Evolutionary conservation across 208 protist species (phyloP), one percentile per base, ranked within the genome.

Genomic region (Trypanosomatidae sp.): DNA sequence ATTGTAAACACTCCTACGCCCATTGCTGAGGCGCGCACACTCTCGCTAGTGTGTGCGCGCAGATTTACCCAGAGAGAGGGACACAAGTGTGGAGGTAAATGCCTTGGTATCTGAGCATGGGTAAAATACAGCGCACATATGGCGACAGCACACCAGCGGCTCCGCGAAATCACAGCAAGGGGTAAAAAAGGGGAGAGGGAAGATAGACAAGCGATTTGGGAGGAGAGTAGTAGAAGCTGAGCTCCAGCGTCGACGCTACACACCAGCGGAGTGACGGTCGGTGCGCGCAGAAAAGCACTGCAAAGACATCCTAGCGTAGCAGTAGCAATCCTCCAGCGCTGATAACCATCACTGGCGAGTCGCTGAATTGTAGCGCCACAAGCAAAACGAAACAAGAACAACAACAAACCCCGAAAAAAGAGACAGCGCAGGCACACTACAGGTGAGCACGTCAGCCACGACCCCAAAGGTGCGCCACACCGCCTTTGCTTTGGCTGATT

Each of bases 1-100:
- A 50, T 43, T 55, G 65, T 59, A 47, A 44, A 68, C 17, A 56
- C 25, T 8, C 65, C 72, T 3, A 49, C 36, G 25, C 72, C 72
- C 72, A 76, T 76, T 25, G 9, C 39, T 22, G 44, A 39, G 15
- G 25, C 43, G 10, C 44, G 41, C 25, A 39, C 33, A 12, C 41
- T 13, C 39, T 53, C 2, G 43, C 25, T 6, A 17, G 3, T 65
- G 25, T 13, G 39, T 46, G 39, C 36, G 36, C 36, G 22, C 22
- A 46, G 15, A 22, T 3, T 19, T 1, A 46, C 59, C 17, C 0
- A 65, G 15, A 28, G 6, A 17, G 59, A 44, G 13, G 41, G 17
- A 39, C 6, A 10, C 33, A 1, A 2, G 36, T 65, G 17, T 19
- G 15, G 19, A n/a, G 33, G 17, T 19, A 62, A 62, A 19, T 19